Percentiles rank a stretch among this genome's conserved stretches.
Conservation (phyloP, 257 asterid genomes). For the Ballota nigra region DNA sequence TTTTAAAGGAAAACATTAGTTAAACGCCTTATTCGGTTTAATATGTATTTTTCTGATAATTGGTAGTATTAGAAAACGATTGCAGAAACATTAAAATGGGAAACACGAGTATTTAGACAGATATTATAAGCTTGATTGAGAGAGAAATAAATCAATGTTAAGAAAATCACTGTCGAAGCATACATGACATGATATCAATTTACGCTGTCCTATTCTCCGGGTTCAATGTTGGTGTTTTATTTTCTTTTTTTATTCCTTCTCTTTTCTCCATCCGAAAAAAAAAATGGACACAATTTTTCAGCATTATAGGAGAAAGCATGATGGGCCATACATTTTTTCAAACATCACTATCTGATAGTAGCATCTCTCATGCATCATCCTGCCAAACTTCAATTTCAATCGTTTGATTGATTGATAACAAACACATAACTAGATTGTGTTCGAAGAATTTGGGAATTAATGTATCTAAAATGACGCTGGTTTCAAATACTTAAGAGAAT, state of each 20-base stretch:
- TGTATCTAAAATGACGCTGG: neutral
- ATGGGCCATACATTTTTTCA: constrained; percentile 12
- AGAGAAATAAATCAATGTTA: neutral
- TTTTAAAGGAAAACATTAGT: neutral
- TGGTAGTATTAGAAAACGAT: no score
- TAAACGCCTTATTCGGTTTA: neutral
- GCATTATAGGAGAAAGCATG: neutral
- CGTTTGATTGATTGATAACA: neutral
- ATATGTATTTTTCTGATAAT: no score
- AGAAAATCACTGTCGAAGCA: constrained; percentile 15
- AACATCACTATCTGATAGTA: neutral
- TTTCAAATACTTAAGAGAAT: no score
- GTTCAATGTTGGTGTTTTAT: constrained; percentile 3
- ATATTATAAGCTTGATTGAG: neutral
- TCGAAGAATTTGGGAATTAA: neutral
- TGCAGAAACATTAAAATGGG: neutral
- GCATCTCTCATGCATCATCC: constrained; percentile 11
- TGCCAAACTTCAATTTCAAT: neutral
- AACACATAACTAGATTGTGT: neutral
- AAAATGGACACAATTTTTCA: neutral
- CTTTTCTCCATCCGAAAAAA: neutral
- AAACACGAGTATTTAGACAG: neutral
- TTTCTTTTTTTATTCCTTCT: neutral
- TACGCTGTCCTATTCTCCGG: constrained; percentile 7
- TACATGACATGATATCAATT: constrained; percentile 5